Evolutionary conservation across 352 stramenopile genomes (phyloP).

Genomic region (Blastocystis sp.): DNA sequence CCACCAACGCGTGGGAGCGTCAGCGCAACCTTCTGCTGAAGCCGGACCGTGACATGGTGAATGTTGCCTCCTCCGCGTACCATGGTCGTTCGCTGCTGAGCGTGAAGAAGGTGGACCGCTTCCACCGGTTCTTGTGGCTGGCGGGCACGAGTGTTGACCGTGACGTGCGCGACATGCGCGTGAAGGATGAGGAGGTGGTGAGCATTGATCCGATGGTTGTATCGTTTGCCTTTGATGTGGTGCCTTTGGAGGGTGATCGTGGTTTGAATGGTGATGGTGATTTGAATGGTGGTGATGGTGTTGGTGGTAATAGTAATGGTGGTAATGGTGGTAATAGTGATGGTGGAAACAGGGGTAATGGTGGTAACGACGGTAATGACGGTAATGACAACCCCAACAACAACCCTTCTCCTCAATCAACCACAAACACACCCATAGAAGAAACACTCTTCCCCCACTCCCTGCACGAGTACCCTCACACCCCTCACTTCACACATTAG

Average conservation of each 20-base stretch:
- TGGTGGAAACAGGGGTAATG: background rate
- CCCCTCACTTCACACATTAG: no score
- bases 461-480: no score
- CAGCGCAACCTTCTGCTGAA: background rate
- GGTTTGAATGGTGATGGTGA: background rate
- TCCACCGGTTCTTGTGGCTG: constrained; percentile 49
- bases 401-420: no score
- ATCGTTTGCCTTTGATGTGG: background rate
- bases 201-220: background rate
- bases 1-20: background rate
- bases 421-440: no score
- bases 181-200: background rate
- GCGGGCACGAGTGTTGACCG: background rate
- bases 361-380: background rate
- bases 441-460: no score
- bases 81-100: no score
- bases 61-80: no score
- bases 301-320: no score
- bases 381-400: background rate
- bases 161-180: background rate
- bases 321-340: constrained; percentile 2
- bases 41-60: background rate
- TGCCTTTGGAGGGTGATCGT: no score
- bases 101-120: background rate
- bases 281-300: background rate